These are phyloP conservation scores for Peronospora tabacina DNA, from an alignment of 352 stramenopile genomes.

Conservation along the genomic window DNA sequence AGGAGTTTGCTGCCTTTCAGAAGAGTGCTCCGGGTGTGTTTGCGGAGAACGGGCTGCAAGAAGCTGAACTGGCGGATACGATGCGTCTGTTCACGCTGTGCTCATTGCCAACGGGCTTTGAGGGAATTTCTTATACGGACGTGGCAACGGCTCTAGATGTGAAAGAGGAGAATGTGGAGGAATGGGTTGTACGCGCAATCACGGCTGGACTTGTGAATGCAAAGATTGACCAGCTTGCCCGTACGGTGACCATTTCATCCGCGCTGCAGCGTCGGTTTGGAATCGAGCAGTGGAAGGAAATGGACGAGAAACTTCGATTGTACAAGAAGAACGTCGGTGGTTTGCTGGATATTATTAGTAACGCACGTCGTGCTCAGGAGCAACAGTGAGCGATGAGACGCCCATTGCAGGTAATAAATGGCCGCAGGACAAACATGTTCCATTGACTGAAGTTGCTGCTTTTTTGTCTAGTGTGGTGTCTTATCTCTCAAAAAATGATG, in stretches of 20 bases:
- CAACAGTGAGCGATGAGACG: conserved; percentile 33
- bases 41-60: conserved; percentile 43
- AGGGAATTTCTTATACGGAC: conserved; percentile 86
- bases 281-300: conserved; percentile 83
- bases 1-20: conserved; percentile 83
- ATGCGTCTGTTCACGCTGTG: conserved; percentile 92
- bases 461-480: background rate
- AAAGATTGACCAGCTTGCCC: conserved; percentile 92
- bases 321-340: conserved; percentile 91
- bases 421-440: conserved; percentile 12
- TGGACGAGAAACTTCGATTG: conserved; percentile 82
- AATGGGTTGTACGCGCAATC: conserved; percentile 92
- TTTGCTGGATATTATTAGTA: conserved; percentile 82
- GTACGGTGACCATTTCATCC: conserved; percentile 84
- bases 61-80: conserved; percentile 60
- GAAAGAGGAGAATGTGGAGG: conserved; percentile 84
- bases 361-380: conserved; percentile 57
- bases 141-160: conserved; percentile 82
- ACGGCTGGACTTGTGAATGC: conserved; percentile 85
- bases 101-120: conserved; percentile 84
- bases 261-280: conserved; percentile 79
- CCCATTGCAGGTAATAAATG: conserved; percentile 21
- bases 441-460: background rate
- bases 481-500: too few relatives aligned
- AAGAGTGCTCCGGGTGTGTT: conserved; percentile 62